Evolutionary conservation across 306 rosid species (phyloP).

Genomic region (Echinosophora koreensis): DNA sequence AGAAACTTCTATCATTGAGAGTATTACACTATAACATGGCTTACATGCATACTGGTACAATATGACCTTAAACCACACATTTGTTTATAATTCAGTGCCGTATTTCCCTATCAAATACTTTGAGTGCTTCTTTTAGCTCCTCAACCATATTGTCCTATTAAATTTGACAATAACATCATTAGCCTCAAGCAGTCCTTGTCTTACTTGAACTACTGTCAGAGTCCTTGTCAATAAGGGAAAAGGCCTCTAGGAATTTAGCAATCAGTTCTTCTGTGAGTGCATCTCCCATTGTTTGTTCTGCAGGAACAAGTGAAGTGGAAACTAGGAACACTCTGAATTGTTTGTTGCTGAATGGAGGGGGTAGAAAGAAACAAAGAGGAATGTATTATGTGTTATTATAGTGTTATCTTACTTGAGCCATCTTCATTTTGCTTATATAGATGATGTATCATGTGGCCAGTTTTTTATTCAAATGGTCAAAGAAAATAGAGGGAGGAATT

Average conservation of each 20-base stretch:
- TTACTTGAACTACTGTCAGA: no score
- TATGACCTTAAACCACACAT: neutral
- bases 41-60: slow-evolving; percentile 5
- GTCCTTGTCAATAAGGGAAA: no score
- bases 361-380: slow-evolving; percentile 14
- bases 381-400: neutral
- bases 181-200: no score
- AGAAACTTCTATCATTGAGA: neutral
- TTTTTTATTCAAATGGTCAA: slow-evolving; percentile 26
- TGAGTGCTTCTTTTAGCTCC: no score
- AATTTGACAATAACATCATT: no score
- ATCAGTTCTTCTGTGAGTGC: no score
- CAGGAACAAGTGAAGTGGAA: no score
- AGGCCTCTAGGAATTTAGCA: no score
- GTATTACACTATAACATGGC: neutral
- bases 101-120: no score
- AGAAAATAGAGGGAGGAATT: slow-evolving; percentile 4
- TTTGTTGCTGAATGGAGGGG: slow-evolving; percentile 27
- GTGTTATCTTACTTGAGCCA: neutral
- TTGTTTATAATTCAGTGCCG: neutral
- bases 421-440: slow-evolving; percentile 11
- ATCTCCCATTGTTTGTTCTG: slow-evolving; percentile 8
- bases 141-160: no score
- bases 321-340: neutral
- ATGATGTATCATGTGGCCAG: neutral